phyloP scores from a whole-genome alignment of 257 asterid genomes.

The Solanum piurae region DNA sequence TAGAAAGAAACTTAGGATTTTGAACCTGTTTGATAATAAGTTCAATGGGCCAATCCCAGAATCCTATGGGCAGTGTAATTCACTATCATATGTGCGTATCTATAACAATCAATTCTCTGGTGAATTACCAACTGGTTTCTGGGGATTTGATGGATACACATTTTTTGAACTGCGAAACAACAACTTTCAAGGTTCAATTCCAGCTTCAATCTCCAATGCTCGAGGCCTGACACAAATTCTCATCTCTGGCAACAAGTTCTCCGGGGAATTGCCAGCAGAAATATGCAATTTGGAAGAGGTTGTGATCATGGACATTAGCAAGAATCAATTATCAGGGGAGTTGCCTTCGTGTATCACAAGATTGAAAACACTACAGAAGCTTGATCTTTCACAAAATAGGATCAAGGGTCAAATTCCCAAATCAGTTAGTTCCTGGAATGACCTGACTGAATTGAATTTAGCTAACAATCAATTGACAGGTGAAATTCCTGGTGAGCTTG shows the following conservation, averaged over 20 bases:
- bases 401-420: conserved; percentile 54
- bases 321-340: conserved; percentile 47
- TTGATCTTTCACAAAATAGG: conserved; percentile 45
- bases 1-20: conserved; percentile 24
- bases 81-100: conserved; percentile 37
- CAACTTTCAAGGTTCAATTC: conserved; percentile 49
- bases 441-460: conserved; percentile 53
- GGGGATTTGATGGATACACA: conserved; percentile 41
- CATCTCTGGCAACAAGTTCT: conserved; percentile 49
- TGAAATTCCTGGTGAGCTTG: conserved; percentile 48
- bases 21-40: conserved; percentile 40
- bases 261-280: conserved; percentile 40
- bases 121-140: conserved; percentile 40
- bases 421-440: conserved; percentile 27
- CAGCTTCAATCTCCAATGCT: conserved; percentile 41
- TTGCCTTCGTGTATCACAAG: conserved; percentile 48
- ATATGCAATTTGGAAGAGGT: conserved; percentile 35
- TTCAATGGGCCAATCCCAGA: conserved; percentile 58
- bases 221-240: conserved; percentile 23
- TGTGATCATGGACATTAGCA: conserved; percentile 37
- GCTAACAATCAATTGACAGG: conserved; percentile 58
- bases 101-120: conserved; percentile 46
- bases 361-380: conserved; percentile 38
- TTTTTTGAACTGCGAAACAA: conserved; percentile 45
- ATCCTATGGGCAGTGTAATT: conserved; percentile 53